Percentiles rank a stretch among this genome's conserved stretches.
phyloP scores from a whole-genome alignment of 331 rosid genomes.

The Ulmus americana region DNA sequence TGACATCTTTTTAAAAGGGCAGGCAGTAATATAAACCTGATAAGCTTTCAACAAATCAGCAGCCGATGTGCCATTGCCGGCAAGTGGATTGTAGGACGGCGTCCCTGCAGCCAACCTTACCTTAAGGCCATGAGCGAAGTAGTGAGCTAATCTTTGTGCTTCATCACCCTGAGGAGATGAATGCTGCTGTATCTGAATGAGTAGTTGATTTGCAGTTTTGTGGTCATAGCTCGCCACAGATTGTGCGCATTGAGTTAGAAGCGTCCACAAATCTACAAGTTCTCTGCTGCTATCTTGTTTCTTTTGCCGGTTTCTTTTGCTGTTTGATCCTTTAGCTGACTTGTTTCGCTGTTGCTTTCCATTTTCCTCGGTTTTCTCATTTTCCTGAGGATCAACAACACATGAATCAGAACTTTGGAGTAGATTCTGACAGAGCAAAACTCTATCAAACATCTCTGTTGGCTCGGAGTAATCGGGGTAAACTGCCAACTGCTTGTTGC shows the following conservation, averaged over 20 bases:
- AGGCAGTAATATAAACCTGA: slow-evolving; percentile 43
- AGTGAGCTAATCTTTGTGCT: slow-evolving; percentile 64
- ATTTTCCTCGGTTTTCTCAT: slow-evolving; percentile 15
- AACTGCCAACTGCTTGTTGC: slow-evolving; percentile 46
- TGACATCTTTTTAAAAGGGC: slow-evolving; percentile 64
- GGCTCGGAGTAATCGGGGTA: slow-evolving; percentile 36
- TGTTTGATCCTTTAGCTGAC: slow-evolving; percentile 30
- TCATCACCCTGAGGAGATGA: slow-evolving; percentile 71
- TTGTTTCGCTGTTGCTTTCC: slow-evolving; percentile 8
- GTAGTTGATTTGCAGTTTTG: slow-evolving; percentile 50
- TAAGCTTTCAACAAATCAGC: slow-evolving; percentile 65
- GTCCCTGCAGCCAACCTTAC: slow-evolving; percentile 52
- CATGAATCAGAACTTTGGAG: slow-evolving; percentile 7
- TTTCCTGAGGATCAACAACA: slow-evolving; percentile 10
- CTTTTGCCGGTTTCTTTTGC: slow-evolving; percentile 34
- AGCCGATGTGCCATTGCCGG: slow-evolving; percentile 32
- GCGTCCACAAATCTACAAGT: slow-evolving; percentile 61
- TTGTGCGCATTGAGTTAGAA: slow-evolving; percentile 75
- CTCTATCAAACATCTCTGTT: slow-evolving; percentile 55
- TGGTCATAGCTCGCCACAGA: slow-evolving; percentile 65
- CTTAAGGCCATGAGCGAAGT: slow-evolving; percentile 68
- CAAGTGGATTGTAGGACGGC: slow-evolving; percentile 34
- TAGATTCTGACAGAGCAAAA: slow-evolving; percentile 38
- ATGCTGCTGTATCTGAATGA: slow-evolving; percentile 56
- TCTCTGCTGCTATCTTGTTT: slow-evolving; percentile 32